Base-by-base conservation (phyloP, 805 yeast species). In the Candida maesae region DNA sequence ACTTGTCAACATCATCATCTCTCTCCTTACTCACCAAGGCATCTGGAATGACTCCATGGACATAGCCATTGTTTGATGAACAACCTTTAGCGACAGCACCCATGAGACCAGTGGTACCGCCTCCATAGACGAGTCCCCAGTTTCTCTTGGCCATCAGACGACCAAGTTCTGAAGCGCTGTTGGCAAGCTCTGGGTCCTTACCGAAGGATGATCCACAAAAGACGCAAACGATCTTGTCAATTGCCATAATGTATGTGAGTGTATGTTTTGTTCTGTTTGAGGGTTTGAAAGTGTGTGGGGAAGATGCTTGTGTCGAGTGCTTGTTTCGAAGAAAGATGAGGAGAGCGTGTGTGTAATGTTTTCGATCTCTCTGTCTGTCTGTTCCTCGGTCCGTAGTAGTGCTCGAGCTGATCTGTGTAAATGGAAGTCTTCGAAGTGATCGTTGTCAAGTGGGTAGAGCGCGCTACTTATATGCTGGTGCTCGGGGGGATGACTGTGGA, bases 141-240 rank as follows among this genome's bases (percentile, higher is more conserved):
- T 74, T 69, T 38, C 68, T 67, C 16, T 60, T 51, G 18, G 87
- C 84, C 47, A 87, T 60, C 21, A 70, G 53, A 36, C 65, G 51
- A 18, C 95, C 95, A 32, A 87, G 65, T 19, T 70, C 59, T n/a
- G 65, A 50, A 2, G 95, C 90, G 24, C 67, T 67, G 2, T 65
- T 66, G 12, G 80, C 65, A 55, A 63, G 84, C 4, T 52, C 51
- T 6, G 71, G 65, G 38, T 73, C 70, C 32, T 60, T 73, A 13
- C 96, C 96, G 45, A 76, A 74, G 5, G 89, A 76, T 3, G 95
- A 84, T 25, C 96, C 95, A 60, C 96, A 88, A 57, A 84, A 87
- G 19, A 87, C 95, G 63, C 95, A 87, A 10, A 87, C 71, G 15
- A 73, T 70, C 50, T 51, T 55, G 32, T 45, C 46, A 19, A 39